Evolutionary conservation across 176 grass and related monocot species (phyloP), one percentile per base, ranked within the genome.

Genomic region (Poa pratensis): DNA sequence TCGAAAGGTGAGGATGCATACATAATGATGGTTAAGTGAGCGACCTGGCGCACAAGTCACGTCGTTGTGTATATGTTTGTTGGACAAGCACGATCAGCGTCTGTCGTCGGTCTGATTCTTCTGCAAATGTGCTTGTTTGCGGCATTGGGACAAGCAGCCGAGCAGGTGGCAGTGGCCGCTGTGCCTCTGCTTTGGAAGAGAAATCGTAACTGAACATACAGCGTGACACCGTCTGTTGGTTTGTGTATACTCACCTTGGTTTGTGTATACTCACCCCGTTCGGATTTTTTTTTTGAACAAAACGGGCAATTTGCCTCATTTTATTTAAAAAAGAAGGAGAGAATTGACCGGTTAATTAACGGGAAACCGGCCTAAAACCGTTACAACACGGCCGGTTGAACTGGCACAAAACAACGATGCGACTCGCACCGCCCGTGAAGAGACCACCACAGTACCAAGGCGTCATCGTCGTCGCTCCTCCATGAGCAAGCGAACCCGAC

Each of bases 111-210:
- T 60, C 67, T 22, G n/a, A 18, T 73, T 28, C 14, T 13, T 73
- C 71, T 52, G 71, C 24, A 75, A 75, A 74, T 74, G 72, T 75
- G 46, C 46, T 75, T 19, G 71, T 74, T 74, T 52, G 46, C 1
- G 3, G 72, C 5, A 46, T 11, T 52, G 46, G 15, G 46, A 32
- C 45, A 18, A 18, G 14, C 14, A 48, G 71, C 16, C 14, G 34
- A 19, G 49, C 14, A 51, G 49, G 49, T 5, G 14, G 46, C n/a
- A 46, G 20, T n/a, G 69, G 68, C n/a, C 45, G 11, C 20, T 6
- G 37, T 70, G 58, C 9, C 59, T 62, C 2, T 49, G 10, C 63
- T 32, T 9, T 66, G 63, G 28, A 18, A 30, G 13, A 32, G 26
- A 65, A 65, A 16, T 17, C 34, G 62, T 32, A 34, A 16, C 61